Percentiles rank a stretch among this genome's conserved stretches.
These are phyloP conservation scores for Rhizopus microsporus DNA, from an alignment of 371 early-diverging fungal genomes.

Conservation along the genomic window DNA sequence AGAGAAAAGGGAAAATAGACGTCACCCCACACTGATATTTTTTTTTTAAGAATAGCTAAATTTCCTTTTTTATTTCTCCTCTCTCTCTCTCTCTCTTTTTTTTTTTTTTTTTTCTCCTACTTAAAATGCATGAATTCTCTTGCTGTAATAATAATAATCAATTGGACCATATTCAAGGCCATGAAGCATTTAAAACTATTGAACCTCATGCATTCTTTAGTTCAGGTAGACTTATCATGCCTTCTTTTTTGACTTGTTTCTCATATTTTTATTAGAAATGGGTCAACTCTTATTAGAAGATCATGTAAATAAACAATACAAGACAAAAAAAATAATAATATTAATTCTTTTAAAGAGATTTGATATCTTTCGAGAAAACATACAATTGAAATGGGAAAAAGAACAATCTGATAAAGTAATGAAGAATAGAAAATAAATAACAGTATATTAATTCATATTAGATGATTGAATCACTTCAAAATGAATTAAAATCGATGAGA, in stretches of 20 bases:
- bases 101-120: conserved; percentile 5
- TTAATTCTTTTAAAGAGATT: conserved; percentile 6
- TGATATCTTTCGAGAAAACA: conserved; percentile 10
- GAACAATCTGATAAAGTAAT: conserved; percentile 15
- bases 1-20: neutral
- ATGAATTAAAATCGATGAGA: conserved; percentile 9
- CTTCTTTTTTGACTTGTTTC: neutral
- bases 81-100: conserved; percentile 6
- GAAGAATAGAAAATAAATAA: neutral
- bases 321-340: neutral
- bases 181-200: conserved; percentile 15
- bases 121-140: conserved; percentile 6
- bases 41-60: no score
- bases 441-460: neutral
- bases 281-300: conserved; percentile 21
- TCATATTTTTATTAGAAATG: conserved; percentile 11
- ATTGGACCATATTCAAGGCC: conserved; percentile 1
- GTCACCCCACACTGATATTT: no score
- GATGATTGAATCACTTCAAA: conserved; percentile 3
- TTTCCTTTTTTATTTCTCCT: conserved; percentile 1
- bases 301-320: neutral
- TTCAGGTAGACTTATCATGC: conserved; percentile 13
- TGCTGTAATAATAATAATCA: conserved; percentile 14
- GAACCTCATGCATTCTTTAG: conserved; percentile 19
- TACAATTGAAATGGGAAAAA: conserved; percentile 15